Conservation (phyloP, 306 rosid species). For the Vachellia collinsii region DNA sequence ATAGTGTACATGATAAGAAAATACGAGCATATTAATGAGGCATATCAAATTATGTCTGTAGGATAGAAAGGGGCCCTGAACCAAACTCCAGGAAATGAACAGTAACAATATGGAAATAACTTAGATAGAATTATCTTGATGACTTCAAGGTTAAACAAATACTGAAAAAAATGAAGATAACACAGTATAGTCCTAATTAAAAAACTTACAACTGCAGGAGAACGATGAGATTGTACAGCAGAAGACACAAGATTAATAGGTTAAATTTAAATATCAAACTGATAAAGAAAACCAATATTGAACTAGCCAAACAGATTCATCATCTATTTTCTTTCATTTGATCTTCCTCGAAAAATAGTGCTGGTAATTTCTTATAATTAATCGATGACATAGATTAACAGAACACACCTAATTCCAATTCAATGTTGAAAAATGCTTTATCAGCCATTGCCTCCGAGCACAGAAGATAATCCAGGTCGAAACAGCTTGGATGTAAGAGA, state of each 20-base stretch:
- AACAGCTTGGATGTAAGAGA: not conserved
- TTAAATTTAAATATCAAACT: not conserved
- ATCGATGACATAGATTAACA: not conserved
- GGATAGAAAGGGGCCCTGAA: slow-evolving; percentile 3
- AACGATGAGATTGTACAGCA: not conserved
- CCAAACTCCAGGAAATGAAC: slow-evolving; percentile 9
- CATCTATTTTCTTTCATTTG: not conserved
- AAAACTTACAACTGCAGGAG: not conserved
- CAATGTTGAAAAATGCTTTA: not conserved
- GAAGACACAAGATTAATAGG: not conserved
- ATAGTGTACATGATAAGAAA: not conserved
- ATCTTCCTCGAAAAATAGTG: not conserved
- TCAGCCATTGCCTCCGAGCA: not conserved
- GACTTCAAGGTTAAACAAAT: not conserved
- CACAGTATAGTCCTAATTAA: not conserved
- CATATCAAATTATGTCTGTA: not conserved
- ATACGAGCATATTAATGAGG: slow-evolving; percentile 2
- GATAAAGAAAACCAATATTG: not conserved
- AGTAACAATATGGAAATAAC: not conserved
- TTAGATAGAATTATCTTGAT: not conserved
- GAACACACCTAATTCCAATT: slow-evolving; percentile 4
- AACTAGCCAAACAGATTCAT: not conserved
- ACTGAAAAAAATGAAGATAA: not conserved
- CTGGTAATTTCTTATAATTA: not conserved
- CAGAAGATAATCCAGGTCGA: not conserved